phyloP scores from a whole-genome alignment of 345 rosid genomes.

The Dipteronia sinensis region DNA sequence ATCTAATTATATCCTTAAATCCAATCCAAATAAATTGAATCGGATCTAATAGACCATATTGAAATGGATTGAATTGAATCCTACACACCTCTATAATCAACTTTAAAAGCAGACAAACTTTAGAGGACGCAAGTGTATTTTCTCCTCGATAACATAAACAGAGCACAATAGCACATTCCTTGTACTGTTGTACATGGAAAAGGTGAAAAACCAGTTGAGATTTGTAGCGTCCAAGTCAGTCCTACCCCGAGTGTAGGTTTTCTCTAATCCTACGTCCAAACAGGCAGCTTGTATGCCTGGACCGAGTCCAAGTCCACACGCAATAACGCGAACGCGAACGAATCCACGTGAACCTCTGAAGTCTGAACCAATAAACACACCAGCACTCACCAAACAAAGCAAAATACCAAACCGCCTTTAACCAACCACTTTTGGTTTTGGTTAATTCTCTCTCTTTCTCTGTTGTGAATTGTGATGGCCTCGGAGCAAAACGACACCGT shows the following conservation, averaged over 20 bases:
- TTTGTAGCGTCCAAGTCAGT: neutral
- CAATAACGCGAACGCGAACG: neutral
- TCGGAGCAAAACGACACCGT: constrained; percentile 61
- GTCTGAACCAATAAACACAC: neutral
- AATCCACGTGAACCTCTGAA: constrained; percentile 22
- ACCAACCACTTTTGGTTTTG: neutral
- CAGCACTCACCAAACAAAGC: neutral
- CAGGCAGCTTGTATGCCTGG: neutral
- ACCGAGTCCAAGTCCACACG: constrained; percentile 19
- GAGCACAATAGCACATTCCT: too few relatives aligned
- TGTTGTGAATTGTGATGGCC: constrained; percentile 40
- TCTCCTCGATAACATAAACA: too few relatives aligned
- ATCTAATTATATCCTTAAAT: too few relatives aligned
- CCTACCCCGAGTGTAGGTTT: neutral
- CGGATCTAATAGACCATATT: too few relatives aligned
- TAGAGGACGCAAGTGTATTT: too few relatives aligned
- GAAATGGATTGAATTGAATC: too few relatives aligned
- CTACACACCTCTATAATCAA: too few relatives aligned
- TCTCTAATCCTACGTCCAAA: neutral
- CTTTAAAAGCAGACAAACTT: too few relatives aligned
- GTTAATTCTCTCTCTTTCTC: constrained; percentile 9
- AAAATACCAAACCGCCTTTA: neutral
- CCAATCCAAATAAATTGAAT: too few relatives aligned
- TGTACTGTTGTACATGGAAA: neutral
- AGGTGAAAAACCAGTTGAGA: neutral